phyloP scores from a whole-genome alignment of 164 flowering plant species.

The Macadamia tetraphylla region DNA sequence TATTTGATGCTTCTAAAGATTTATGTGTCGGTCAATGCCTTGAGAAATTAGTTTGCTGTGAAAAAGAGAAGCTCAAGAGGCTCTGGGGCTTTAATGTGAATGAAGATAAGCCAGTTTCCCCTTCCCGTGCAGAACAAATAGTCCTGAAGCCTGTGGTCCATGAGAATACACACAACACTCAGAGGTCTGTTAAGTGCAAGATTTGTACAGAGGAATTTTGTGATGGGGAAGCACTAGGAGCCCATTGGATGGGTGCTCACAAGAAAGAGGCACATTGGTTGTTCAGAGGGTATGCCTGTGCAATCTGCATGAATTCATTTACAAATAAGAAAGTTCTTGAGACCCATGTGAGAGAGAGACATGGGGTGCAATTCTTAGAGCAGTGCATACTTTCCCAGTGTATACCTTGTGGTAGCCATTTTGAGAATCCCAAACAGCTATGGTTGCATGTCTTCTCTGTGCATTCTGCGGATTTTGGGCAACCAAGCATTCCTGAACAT shows the following conservation, averaged over 20 bases:
- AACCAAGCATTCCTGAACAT: slow-evolving; percentile 29
- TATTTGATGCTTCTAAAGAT: slow-evolving; percentile 86
- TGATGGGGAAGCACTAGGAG: slow-evolving; percentile 62
- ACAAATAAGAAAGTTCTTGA: slow-evolving; percentile 80
- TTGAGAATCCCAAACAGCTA: slow-evolving; percentile 62
- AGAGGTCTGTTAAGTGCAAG: slow-evolving; percentile 56
- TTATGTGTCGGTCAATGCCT: slow-evolving; percentile 44
- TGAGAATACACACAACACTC: slow-evolving; percentile 18
- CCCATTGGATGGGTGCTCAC: slow-evolving; percentile 79
- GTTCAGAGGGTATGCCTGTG: slow-evolving; percentile 92
- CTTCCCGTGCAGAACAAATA: slow-evolving; percentile 27
- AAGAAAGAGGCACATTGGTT: slow-evolving; percentile 86
- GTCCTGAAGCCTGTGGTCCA: slow-evolving; percentile 18
- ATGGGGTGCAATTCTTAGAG: slow-evolving; percentile 58
- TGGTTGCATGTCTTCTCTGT: slow-evolving; percentile 77
- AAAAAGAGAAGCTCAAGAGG: slow-evolving; percentile 61
- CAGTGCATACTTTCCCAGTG: slow-evolving; percentile 78
- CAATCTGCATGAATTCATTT: slow-evolving; percentile 81
- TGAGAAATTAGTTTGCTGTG: slow-evolving; percentile 58
- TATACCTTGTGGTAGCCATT: slow-evolving; percentile 79
- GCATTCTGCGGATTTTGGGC: slow-evolving; percentile 54
- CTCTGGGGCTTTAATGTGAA: slow-evolving; percentile 63
- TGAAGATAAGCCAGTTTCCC: slow-evolving; percentile 22
- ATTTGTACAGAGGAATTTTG: slow-evolving; percentile 56
- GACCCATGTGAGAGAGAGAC: slow-evolving; percentile 82